phyloP scores from a whole-genome alignment of 495 filamentous ascomycete species.

The Astrothelium macrocarpum region DNA sequence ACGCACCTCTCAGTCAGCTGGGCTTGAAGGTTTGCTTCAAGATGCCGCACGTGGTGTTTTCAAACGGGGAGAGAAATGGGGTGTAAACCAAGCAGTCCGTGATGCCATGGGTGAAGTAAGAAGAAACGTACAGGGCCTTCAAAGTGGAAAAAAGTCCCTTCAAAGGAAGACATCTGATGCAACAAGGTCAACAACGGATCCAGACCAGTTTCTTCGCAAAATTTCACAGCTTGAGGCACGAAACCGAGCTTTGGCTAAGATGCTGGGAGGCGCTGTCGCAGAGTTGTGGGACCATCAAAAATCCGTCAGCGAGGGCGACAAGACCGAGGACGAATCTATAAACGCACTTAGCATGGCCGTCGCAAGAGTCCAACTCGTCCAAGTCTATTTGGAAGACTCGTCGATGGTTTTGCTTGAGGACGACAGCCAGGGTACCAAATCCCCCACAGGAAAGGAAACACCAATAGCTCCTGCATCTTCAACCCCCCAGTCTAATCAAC shows the following conservation, averaged over 20 bases:
- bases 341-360: conserved; percentile 54
- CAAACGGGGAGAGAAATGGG: conserved; percentile 72
- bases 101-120: conserved; percentile 80
- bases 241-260: conserved; percentile 60
- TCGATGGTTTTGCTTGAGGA: conserved; percentile 45
- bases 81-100: conserved; percentile 81
- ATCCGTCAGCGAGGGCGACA: conserved; percentile 17
- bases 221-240: conserved; percentile 52
- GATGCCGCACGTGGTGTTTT: conserved; percentile 79
- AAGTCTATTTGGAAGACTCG: conserved; percentile 62
- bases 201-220: conserved; percentile 18
- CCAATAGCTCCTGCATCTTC: too few relatives aligned
- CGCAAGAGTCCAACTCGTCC: conserved; percentile 67
- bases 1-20: not conserved
- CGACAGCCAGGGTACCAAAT: conserved; percentile 22
- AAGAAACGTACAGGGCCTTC: conserved; percentile 49
- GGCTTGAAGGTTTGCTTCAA: conserved; percentile 32
- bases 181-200: conserved; percentile 5
- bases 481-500: too few relatives aligned
- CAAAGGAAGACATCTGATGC: not conserved
- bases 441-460: conserved; percentile 9
- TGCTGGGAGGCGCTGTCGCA: conserved; percentile 61
- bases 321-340: conserved; percentile 22
- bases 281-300: conserved; percentile 50
- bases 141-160: not conserved